Base-by-base conservation (phyloP, 306 rosid genomes). In the Corylus americana region DNA sequence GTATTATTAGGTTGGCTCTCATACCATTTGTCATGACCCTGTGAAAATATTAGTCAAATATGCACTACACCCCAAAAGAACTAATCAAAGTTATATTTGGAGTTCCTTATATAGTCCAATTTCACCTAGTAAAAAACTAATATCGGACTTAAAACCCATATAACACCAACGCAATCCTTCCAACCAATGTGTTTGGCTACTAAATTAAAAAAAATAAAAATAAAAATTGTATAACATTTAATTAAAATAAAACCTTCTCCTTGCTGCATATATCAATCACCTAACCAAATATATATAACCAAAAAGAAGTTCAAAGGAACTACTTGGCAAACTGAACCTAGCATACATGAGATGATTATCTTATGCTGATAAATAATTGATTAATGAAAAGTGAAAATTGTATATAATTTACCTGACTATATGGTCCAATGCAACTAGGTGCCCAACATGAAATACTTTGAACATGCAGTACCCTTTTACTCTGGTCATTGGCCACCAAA, bases 391-490 rank as follows among this genome's bases (percentile, higher is more conserved):
- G 17, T 67, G 7, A 42, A 17, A 67, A 42, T 8, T 42, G 48
- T 4, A 39, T 11, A 42, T 25, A 7, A 74, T 59, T 83, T 80
- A 94, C 98, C 96, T 94, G 97, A 83, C 97, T 94, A 88, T 94
- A 94, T 53, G 98, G 98, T 84, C 98, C 98, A 87, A 94, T 94
- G 90, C 97, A 91, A 91, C 98, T 94, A 77, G 98, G 98, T 51
- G 98, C 98, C 98, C 98, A 94, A 61, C 87, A 81, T 45, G 98
- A 94, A 71, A 94, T 91, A 80, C 98, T 92, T 73, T 94, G 98
- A 66, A 94, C 98, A 79, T 94, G 98, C 75, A 94, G 92, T 87
- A 94, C 98, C 84, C 78, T 92, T 87, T 94, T 92, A 50, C 85
- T 79, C 71, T 82, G 88, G 83, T 87, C 88, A 77, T 83, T 87